A percentile compares a stretch with the other conserved stretches of the same genome.
Conservation (phyloP, 1,284 basidiomycete species). For the Pyrrhoderma lamaoense region DNA sequence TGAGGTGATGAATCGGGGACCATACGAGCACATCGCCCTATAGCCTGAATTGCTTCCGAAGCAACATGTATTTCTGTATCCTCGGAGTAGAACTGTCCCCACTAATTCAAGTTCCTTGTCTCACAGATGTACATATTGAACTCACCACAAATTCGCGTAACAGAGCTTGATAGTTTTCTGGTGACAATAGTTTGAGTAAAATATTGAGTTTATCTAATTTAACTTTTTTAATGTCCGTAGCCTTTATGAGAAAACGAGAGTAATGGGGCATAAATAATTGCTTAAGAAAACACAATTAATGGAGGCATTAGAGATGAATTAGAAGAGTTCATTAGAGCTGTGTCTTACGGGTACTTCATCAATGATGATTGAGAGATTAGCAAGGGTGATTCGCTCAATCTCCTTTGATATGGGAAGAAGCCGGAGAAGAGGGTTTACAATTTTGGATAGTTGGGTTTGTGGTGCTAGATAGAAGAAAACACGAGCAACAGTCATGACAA, state of each 20-base stretch:
- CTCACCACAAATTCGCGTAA: conserved; percentile 78
- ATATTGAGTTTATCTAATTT: conserved; percentile 73
- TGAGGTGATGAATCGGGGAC: conserved; percentile 63
- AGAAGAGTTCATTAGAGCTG: no score
- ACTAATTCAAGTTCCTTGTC: no score
- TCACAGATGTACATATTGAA: conserved; percentile 12
- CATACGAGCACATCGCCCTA: conserved; percentile 66
- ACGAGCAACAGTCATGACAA: conserved; percentile 66
- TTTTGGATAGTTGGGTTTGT: conserved; percentile 44
- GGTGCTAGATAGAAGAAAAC: conserved; percentile 72
- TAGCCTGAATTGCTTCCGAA: conserved; percentile 63
- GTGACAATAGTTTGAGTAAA: conserved; percentile 54
- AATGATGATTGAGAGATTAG: conserved; percentile 61
- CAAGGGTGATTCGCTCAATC: conserved; percentile 65
- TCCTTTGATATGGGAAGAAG: conserved; percentile 59
- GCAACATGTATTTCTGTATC: conserved; percentile 67
- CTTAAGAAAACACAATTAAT: conserved; percentile 29
- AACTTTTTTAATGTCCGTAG: conserved; percentile 54
- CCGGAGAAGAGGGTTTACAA: conserved; percentile 62
- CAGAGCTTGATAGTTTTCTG: conserved; percentile 62
- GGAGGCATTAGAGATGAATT: neutral
- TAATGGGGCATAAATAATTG: conserved; percentile 54
- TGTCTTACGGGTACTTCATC: conserved; percentile 52
- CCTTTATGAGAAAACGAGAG: conserved; percentile 60
- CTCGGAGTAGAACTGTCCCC: conserved; percentile 65